Conservation (phyloP, 495 filamentous ascomycete genomes). For the Xylaria telfairii region DNA sequence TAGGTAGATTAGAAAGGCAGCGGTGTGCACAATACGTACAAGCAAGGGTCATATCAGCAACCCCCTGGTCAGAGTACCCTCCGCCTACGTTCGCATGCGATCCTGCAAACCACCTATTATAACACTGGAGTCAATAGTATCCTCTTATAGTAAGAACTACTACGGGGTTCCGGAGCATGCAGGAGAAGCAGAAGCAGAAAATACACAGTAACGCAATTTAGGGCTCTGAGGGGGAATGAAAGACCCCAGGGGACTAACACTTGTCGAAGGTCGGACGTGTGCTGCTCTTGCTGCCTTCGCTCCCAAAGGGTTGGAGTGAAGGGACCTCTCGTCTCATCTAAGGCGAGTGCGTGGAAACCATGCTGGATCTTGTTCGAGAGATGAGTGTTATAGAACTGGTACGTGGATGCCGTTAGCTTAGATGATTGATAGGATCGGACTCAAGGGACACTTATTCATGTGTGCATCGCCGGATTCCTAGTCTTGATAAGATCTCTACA, state of each 20-base stretch:
- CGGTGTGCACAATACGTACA: constrained; percentile 50
- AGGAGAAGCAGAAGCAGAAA: no score
- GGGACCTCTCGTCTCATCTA: constrained; percentile 69
- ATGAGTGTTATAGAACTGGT: constrained; percentile 65
- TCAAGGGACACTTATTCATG: constrained; percentile 46
- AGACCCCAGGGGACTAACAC: constrained; percentile 46
- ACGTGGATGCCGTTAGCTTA: constrained; percentile 35
- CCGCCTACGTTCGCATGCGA: constrained; percentile 72
- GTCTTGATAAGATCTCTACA: constrained; percentile 21
- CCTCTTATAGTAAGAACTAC: no score
- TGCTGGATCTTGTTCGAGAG: constrained; percentile 65
- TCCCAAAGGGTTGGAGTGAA: constrained; percentile 73
- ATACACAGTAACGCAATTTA: no score
- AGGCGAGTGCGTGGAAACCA: constrained; percentile 75
- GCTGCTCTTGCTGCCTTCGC: constrained; percentile 39
- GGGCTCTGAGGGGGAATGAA: no score
- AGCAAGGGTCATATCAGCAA: constrained; percentile 69
- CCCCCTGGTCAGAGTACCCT: constrained; percentile 54
- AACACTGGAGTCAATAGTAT: no score
- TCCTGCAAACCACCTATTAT: no score
- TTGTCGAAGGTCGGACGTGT: constrained; percentile 64
- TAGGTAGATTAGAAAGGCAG: neutral
- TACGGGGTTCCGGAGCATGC: no score
- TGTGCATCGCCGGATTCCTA: constrained; percentile 52
- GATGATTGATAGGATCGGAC: neutral